Percentiles rank a stretch among this genome's conserved stretches.
Evolutionary conservation across 2,329 filamentous ascomycete species (phyloP).

Genomic region (Madurella mycetomatis): DNA sequence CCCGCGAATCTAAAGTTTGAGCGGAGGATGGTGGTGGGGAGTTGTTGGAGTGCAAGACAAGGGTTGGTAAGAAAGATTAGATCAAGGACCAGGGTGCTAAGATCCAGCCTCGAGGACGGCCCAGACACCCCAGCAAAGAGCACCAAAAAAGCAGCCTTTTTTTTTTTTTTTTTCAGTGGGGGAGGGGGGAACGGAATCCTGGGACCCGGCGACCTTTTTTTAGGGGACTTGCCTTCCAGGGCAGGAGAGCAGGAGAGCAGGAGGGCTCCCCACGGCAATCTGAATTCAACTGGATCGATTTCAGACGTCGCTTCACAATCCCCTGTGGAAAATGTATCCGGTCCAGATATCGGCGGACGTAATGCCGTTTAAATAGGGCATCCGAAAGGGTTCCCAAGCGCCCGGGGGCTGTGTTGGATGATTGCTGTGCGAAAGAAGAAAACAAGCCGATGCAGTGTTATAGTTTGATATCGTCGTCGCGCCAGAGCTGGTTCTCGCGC

Average conservation of each 20-base stretch:
- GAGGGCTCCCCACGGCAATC: no score
- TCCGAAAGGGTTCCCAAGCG: no score
- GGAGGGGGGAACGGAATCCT: neutral
- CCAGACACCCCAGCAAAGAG: conserved; percentile 2
- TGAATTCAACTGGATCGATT: no score
- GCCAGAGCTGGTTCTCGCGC: no score
- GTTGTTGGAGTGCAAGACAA: neutral
- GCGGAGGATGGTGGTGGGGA: conserved; percentile 8
- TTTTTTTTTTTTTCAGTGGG: no score
- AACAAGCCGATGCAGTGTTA: neutral
- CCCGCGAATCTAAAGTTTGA: conserved; percentile 9
- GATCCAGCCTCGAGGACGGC: conserved; percentile 1
- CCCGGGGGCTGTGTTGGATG: no score
- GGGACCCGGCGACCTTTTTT: neutral
- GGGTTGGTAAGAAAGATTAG: neutral
- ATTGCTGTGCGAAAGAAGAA: no score
- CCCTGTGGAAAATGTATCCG: no score
- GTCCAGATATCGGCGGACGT: no score
- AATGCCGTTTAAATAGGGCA: no score
- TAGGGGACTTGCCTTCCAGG: neutral
- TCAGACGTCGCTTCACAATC: no score
- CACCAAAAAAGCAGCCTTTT: neutral
- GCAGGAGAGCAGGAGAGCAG: neutral
- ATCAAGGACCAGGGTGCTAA: neutral
- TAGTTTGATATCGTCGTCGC: neutral